These are phyloP conservation scores for Trametes maxima DNA, from an alignment of 768 basidiomycete species.

Conservation along the genomic window DNA sequence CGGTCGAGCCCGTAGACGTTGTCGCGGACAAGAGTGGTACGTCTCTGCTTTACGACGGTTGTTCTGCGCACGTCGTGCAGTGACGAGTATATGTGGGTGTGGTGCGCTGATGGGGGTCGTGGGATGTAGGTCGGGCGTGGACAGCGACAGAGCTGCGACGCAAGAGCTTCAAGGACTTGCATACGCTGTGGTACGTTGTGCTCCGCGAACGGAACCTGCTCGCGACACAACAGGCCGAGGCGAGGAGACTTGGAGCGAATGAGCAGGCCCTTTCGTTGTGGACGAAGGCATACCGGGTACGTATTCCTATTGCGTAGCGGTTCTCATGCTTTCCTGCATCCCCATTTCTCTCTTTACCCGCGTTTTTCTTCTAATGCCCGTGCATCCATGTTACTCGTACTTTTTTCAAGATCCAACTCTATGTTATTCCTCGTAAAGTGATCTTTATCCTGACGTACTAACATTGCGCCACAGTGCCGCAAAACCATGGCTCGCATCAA, in stretches of 20 bases:
- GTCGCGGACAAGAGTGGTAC: slow-evolving; percentile 40
- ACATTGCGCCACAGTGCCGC: slow-evolving; percentile 57
- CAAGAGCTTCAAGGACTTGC: slow-evolving; percentile 92
- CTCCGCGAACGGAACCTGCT: slow-evolving; percentile 88
- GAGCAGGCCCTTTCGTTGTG: slow-evolving; percentile 9
- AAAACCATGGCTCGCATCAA: slow-evolving; percentile 99
- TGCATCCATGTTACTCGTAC: not conserved
- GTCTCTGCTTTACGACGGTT: slow-evolving; percentile 23
- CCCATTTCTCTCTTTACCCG: not conserved
- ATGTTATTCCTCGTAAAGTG: no score
- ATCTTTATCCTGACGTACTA: not conserved
- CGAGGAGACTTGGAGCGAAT: slow-evolving; percentile 54
- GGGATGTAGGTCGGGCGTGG: slow-evolving; percentile 73
- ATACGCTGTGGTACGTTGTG: slow-evolving; percentile 92
- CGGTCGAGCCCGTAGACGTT: slow-evolving; percentile 38
- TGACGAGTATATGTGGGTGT: not conserved
- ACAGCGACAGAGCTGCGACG: slow-evolving; percentile 80
- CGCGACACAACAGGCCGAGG: slow-evolving; percentile 84
- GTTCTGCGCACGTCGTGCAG: not conserved
- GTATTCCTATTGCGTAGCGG: not conserved
- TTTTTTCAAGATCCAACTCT: no score
- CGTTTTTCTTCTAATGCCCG: not conserved
- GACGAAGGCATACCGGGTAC: slow-evolving; percentile 23
- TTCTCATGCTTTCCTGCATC: not conserved
- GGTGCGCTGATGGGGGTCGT: not conserved